Base-by-base conservation (phyloP, 768 basidiomycete species). In the Pisolithus orientalis region DNA sequence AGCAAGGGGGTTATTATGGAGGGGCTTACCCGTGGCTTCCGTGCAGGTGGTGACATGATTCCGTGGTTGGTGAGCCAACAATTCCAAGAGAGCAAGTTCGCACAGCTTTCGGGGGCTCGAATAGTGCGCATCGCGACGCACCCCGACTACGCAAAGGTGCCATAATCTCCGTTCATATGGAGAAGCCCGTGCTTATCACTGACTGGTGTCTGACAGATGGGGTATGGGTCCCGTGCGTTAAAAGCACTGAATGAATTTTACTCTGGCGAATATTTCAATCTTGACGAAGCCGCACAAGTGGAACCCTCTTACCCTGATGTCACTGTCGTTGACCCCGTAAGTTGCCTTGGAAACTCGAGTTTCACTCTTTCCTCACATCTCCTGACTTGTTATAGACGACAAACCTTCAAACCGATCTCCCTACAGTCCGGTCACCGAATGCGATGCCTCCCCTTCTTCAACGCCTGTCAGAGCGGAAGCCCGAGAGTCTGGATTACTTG, bases 61-160 rank as follows among this genome's bases (percentile, higher is more conserved):
- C 96, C 96, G 0, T 99, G 96, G 95, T 75, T 96, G 25, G 74
- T 99, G 44, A 84, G 90, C 42, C 92, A 94, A 66, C 84, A 97
- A 75, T 99, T 90, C 76, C 93, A 96, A 73, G 96, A 99, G 68
- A 86, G 80, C 59, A 87, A 89, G 65, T 99, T 99, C 69, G 95
- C 91, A 6, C 75, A 80, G 70, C 72, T 99, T 57, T 93, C 90
- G 39, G 96, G 96, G 0, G 95, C 89, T 6, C 75, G 96, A 44
- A 73, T 99, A 24, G 94, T 99, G 14, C 76, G 96, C 52, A 85
- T 99, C 48, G 95, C 96, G 29, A 92, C 90, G 29, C 94, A 96
- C 71, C 96, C 96, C 0, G 94, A 98, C 66, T 95, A 95, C 64
- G 83, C 89, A 38, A 87, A 83, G 60, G 93, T 94, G 58, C 64